Evolutionary conservation across 2,329 filamentous ascomycete genomes (phyloP), one percentile per base, ranked within the genome.

Genomic region (Bimuria novae-zelandiae): DNA sequence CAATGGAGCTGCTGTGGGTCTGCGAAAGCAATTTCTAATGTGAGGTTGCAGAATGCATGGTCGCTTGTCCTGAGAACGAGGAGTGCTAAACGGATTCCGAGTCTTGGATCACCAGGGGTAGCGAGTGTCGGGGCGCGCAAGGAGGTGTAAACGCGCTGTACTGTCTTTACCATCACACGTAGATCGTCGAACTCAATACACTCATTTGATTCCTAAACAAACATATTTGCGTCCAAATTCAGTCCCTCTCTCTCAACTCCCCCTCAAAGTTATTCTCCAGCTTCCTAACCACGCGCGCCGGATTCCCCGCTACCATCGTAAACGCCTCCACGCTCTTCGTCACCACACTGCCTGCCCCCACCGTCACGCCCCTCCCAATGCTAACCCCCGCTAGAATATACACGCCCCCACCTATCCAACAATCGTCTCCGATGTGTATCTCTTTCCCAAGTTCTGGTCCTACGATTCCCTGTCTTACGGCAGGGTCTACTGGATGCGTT

Each of bases 221-320:
- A n/a, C n/a, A n/a, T n/a, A n/a, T n/a, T n/a, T n/a, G n/a, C n/a
- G n/a, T n/a, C n/a, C n/a, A n/a, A n/a, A n/a, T n/a, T n/a, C n/a
- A n/a, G n/a, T n/a, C n/a, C n/a, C n/a, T n/a, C n/a, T n/a, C n/a
- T 23, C 12, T 36, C 30, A 27, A 11, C 4, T 46, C 43, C 8
- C 30, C 43, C 14, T 47, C 40, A 11, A 35, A 29, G 11, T 37
- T 41, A 21, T 55, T 55, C 17, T 51, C 60, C 17, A 47, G 17
- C 11, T 30, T 54, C 29, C 27, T 50, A 3, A 54, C 39, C n/a
- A 74, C 94, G 89, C 56, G 90, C 7, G 85, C 86, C 35, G 75
- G 75, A 4, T 57, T 61, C 1, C 76, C 76, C 10, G 76, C 60
- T 11, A 71, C 76, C 7, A 78, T 73, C 59, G 67, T 53, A 61